phyloP scores from a whole-genome alignment of 176 grass and related monocot genomes.

The Oryza longistaminata region DNA sequence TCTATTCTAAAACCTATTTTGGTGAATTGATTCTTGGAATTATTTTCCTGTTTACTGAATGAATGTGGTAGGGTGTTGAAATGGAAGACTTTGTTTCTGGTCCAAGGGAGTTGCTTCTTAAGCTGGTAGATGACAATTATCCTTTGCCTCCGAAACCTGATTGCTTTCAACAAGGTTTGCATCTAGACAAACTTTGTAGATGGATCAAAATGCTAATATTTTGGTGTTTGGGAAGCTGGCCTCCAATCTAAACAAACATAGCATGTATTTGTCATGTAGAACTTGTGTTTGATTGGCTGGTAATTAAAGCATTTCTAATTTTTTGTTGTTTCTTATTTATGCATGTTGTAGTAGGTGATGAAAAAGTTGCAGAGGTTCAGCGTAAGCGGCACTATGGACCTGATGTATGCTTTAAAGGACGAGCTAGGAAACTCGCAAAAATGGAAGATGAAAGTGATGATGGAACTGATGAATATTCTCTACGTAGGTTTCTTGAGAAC shows the following conservation, averaged over 20 bases:
- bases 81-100: conserved; percentile 97
- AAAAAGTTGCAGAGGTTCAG: conserved; percentile 64
- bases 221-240: conserved; percentile 2
- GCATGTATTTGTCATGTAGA: conserved; percentile 5
- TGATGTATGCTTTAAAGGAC: conserved; percentile 69
- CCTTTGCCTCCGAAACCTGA: conserved; percentile 79
- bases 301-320: not conserved
- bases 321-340: not conserved
- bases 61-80: conserved; percentile 69
- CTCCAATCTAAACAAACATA: not conserved
- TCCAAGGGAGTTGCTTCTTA: conserved; percentile 90
- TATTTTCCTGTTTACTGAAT: conserved; percentile 9
- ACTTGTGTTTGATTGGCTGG: not conserved
- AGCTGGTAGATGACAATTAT: conserved; percentile 96
- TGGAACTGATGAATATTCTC: conserved; percentile 65
- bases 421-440: conserved; percentile 71
- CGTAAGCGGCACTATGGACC: conserved; percentile 72
- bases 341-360: conserved; percentile 59
- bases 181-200: conserved; percentile 15
- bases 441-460: conserved; percentile 57
- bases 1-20: conserved; percentile 6
- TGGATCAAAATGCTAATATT: not conserved
- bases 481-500: conserved; percentile 50
- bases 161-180: conserved; percentile 51
- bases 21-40: not conserved